Conservation (phyloP, 2,329 filamentous ascomycete genomes). For the Colletotrichum sp. region DNA sequence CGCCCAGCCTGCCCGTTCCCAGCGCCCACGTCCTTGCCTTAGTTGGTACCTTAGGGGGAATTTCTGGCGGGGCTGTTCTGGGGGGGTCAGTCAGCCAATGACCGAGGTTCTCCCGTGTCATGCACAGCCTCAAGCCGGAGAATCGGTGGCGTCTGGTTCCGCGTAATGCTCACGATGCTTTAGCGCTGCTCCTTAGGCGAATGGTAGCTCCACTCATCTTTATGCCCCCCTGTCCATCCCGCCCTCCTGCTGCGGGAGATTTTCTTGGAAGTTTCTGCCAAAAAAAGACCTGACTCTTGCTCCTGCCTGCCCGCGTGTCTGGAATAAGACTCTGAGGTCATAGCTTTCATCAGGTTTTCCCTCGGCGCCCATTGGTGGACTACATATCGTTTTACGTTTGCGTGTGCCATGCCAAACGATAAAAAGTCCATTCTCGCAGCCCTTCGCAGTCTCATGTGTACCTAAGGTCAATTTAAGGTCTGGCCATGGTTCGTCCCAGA, state of each 20-base stretch:
- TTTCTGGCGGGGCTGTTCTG: not conserved
- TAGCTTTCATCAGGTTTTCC: conserved; percentile 1
- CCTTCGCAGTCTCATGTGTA: not conserved
- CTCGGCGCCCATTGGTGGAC: not conserved
- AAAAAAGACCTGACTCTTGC: not conserved
- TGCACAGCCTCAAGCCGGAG: conserved; percentile 20
- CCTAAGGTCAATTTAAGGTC: conserved; percentile 11
- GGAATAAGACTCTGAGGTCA: conserved; percentile 14
- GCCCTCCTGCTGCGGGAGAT: conserved; percentile 5
- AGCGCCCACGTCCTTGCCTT: not conserved
- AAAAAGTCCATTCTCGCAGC: not conserved
- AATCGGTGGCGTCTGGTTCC: conserved; percentile 15
- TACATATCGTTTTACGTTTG: not conserved
- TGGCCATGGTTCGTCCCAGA: conserved; percentile 16
- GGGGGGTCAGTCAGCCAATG: conserved; percentile 8
- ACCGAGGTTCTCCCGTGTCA: not conserved
- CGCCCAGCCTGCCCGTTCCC: not conserved
- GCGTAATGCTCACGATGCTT: conserved; percentile 17
- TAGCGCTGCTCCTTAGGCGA: conserved; percentile 9
- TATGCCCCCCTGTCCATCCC: conserved; percentile 14
- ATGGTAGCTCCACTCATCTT: not conserved
- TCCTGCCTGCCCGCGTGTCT: not conserved
- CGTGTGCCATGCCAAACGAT: not conserved
- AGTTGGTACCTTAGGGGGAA: not conserved
- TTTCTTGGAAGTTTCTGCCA: conserved; percentile 10